Percentiles rank a stretch among this genome's conserved stretches.
These are phyloP conservation scores for Rhododendron henanense DNA, from an alignment of 148 eudicot genomes.

Conservation along the genomic window DNA sequence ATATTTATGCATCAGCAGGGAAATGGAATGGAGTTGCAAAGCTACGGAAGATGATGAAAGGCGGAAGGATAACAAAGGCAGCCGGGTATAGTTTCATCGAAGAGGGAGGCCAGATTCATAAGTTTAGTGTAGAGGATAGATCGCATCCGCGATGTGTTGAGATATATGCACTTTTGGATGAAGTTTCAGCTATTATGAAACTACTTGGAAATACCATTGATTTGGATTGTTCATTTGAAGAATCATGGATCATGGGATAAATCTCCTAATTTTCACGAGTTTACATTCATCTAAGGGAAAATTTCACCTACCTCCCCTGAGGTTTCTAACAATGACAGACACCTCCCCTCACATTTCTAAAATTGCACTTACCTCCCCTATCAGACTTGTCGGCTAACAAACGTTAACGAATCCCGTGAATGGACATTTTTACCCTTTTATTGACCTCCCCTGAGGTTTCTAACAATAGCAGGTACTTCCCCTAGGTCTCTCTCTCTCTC, in stretches of 20 bases:
- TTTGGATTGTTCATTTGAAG: constrained; percentile 18
- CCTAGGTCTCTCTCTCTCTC: too few relatives aligned
- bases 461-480: too few relatives aligned
- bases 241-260: background rate
- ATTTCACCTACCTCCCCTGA: too few relatives aligned
- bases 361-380: too few relatives aligned
- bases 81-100: constrained; percentile 80
- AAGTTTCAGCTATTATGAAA: constrained; percentile 42
- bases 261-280: background rate
- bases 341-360: too few relatives aligned
- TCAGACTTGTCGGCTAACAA: too few relatives aligned
- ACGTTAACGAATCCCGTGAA: too few relatives aligned
- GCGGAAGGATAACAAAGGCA: constrained; percentile 43
- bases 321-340: too few relatives aligned
- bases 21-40: constrained; percentile 53
- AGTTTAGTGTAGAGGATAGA: constrained; percentile 74
- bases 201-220: constrained; percentile 11
- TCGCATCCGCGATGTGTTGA: constrained; percentile 53
- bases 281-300: background rate
- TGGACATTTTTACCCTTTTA: too few relatives aligned
- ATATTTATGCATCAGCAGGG: constrained; percentile 48
- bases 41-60: constrained; percentile 62
- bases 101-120: constrained; percentile 58
- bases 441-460: too few relatives aligned
- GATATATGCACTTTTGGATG: constrained; percentile 40